phyloP scores from a whole-genome alignment of 768 basidiomycete species.

The button mushroom (Agaricus bisporus) region DNA sequence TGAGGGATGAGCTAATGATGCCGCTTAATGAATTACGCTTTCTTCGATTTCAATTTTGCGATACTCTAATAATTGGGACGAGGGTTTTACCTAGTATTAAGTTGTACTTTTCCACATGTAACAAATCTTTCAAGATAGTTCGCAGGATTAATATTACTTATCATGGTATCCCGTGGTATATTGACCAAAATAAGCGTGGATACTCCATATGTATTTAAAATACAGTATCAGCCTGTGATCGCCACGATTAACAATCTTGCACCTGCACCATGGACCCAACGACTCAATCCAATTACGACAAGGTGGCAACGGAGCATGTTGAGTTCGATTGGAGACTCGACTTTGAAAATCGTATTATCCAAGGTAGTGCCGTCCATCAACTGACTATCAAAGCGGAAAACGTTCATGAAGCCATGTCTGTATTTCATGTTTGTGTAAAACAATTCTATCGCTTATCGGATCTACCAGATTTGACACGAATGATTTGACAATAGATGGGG shows the following conservation, averaged over 20 bases:
- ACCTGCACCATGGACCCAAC: conserved; percentile 44
- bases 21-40: too few species aligned
- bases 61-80: not conserved
- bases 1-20: too few species aligned
- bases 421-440: not conserved
- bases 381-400: conserved; percentile 48
- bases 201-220: too few species aligned
- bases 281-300: conserved; percentile 74
- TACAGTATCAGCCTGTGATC: not conserved
- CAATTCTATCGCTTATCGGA: not conserved
- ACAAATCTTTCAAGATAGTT: too few species aligned
- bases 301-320: conserved; percentile 61
- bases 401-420: conserved; percentile 58
- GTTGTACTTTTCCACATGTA: too few species aligned
- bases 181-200: too few species aligned
- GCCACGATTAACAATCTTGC: not conserved
- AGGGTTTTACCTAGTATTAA: too few species aligned
- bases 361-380: conserved; percentile 60
- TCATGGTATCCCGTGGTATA: too few species aligned
- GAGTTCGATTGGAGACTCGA: conserved; percentile 76
- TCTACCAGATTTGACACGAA: conserved; percentile 63
- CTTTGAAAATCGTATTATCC: conserved; percentile 54
- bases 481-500: conserved; percentile 54
- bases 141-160: too few species aligned
- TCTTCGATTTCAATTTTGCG: too few species aligned